Base-by-base conservation (phyloP, 2,329 filamentous ascomycete species). In the Teratosphaeria gauchensis region DNA sequence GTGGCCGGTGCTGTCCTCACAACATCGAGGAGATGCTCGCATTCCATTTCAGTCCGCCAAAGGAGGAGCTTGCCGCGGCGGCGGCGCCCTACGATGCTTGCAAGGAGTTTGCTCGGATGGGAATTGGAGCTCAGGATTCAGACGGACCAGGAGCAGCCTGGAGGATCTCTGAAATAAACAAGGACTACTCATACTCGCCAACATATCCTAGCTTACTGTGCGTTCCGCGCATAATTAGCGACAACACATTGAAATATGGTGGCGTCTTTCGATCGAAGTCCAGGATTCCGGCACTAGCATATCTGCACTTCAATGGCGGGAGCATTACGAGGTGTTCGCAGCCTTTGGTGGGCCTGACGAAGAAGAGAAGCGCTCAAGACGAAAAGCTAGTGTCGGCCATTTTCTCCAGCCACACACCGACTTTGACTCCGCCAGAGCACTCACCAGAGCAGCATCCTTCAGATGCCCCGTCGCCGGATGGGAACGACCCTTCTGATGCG, bases 281-380 rank as follows among this genome's bases (percentile, higher is more conserved):
- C 63, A 86, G 94, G 61, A 92, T 99, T 72, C 94, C 94, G 1
- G 88, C 86, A 3, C 77, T 99, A 46, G 91, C 91, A 24, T 99
- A 99, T 73, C 84, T 96, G n/a, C 94, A 99, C 73, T 81, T 96
- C 67, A 99, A 97, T 72, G 96, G 95, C 72, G 97, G 94, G 73
- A 94, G 92, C 28, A 96, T 99, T 63, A 96, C 92, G 1, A 83
- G 94, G 70, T 95, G 91, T 70, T 95, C 92, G 3, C 94, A 99
- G 71, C 94, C 94, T 0, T 79, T 92, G 59, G 88, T 92, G 1
- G 94, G 94, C 14, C 83, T 97, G 28, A 85, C 89, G 62, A 67
- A 66, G 24, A 94, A 95, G 69, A 85, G 92, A 51, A 97, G 92
- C 68, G 89, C 95, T 33, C 94, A 99, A 72, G 94, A 99, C 70